Evolutionary conservation across 2,329 filamentous ascomycete species (phyloP), one percentile per base, ranked within the genome.

Genomic region (Colletotrichum sojae): DNA sequence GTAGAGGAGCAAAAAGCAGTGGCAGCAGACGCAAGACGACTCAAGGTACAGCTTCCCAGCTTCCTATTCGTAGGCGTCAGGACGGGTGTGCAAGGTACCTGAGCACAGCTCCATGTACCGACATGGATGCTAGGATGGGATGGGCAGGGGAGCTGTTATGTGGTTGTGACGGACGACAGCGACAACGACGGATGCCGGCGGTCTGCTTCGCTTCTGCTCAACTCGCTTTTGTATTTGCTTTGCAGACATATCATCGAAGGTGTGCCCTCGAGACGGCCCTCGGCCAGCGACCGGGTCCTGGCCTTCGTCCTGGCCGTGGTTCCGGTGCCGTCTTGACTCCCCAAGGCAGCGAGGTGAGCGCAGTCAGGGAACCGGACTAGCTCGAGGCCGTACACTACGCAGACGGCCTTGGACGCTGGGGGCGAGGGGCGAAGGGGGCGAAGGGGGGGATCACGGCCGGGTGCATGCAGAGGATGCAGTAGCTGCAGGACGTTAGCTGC

Each of bases 51-150:
- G 20, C 15, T 49, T 40, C 12, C 67, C n/a, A 40, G 51, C 18
- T 56, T 52, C 51, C 54, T 27, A 66, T 69, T 67, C 25, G 55
- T 25, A 27, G 43, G 43, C 40, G 13, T 66, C 18, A 27, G 51
- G 51, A 55, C 62, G 67, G 62, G 51, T 69, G 67, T 68, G 67
- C 57, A 70, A 63, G 67, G 67, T 68, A 63, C 63, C 63, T 67
- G 63, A 68, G 25, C 46, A 36, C 31, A 45, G 39, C 46, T 70
- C 54, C 13, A 58, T 53, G 62, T 63, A 68, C 57, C 64, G 63
- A 70, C 67, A 68, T 67, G 57, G 57, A 18, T 60, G n/a, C 22
- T 52, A 39, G 55, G 53, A 39, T n/a, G 46, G 55, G 53, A 39
- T n/a, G 18, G 46, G 55, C 36, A 48, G 27, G 18, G 31, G 15